A percentile compares a stretch with the other conserved stretches of the same genome.
These are phyloP conservation scores for Millerozyma acaciae DNA, from an alignment of 805 yeast species.

Conservation along the genomic window DNA sequence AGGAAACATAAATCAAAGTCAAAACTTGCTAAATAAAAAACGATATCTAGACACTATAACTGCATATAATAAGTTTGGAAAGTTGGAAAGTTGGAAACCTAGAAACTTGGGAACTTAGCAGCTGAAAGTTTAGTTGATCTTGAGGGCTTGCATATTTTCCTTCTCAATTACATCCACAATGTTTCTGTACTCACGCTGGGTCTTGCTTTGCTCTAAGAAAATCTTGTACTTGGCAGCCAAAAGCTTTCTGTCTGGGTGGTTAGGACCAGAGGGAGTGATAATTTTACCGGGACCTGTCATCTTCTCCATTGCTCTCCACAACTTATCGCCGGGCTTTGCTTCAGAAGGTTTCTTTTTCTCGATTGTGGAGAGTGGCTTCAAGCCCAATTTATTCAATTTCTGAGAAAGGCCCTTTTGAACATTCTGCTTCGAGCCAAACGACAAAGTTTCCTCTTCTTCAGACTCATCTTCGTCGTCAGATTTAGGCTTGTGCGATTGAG, in stretches of 20 bases:
- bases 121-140: constrained; percentile 5
- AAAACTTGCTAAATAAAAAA: no score
- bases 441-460: constrained; percentile 47
- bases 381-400: constrained; percentile 33
- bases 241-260: constrained; percentile 64
- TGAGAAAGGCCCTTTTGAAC: constrained; percentile 51
- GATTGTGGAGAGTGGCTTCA: constrained; percentile 38
- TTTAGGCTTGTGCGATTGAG: constrained; percentile 3
- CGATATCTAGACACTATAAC: no score
- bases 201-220: constrained; percentile 80
- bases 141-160: constrained; percentile 12
- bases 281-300: constrained; percentile 82
- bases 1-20: no score
- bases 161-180: constrained; percentile 54
- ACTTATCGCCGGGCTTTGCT: constrained; percentile 47
- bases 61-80: no score
- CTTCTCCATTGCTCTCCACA: constrained; percentile 85
- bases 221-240: constrained; percentile 78
- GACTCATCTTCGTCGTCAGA: constrained; percentile 30
- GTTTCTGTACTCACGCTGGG: constrained; percentile 73
- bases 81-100: no score
- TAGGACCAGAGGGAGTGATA: constrained; percentile 58
- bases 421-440: constrained; percentile 57
- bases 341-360: constrained; percentile 18
- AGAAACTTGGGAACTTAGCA: no score